A percentile compares a stretch with the other conserved stretches of the same genome.
Evolutionary conservation across 257 asterid species (phyloP).

Genomic region (Vinca minor): DNA sequence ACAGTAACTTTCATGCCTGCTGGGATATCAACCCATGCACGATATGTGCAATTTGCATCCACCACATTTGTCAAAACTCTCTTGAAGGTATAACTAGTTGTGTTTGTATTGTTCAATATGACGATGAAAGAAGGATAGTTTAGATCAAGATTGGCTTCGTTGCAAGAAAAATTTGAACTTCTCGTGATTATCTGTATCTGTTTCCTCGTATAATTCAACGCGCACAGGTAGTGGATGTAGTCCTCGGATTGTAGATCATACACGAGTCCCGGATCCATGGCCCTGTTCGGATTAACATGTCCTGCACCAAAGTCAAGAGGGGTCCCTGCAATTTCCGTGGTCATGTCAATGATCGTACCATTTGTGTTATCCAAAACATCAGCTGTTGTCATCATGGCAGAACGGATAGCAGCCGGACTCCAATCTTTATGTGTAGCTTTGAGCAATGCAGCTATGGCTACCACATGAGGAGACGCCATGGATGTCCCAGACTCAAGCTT

Average conservation of each 20-base stretch:
- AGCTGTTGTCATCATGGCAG: conserved; percentile 19
- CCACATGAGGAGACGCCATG: conserved; percentile 16
- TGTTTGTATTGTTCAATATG: conserved; percentile 11
- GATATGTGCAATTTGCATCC: conserved; percentile 8
- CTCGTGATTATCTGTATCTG: conserved; percentile 15
- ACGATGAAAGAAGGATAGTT: conserved; percentile 19
- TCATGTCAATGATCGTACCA: conserved; percentile 4
- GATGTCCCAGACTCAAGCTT: conserved; percentile 12
- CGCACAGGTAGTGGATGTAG: conserved; percentile 4
- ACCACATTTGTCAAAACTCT: conserved; percentile 11
- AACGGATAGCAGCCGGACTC: conserved; percentile 14
- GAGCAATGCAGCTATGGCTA: conserved; percentile 18
- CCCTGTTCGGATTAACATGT: conserved; percentile 15
- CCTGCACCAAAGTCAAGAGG: conserved; percentile 19
- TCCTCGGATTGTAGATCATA: conserved; percentile 1
- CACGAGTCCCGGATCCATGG: conserved; percentile 18
- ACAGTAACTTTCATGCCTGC: conserved; percentile 7
- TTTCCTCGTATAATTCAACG: conserved; percentile 1
- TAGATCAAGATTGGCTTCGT: conserved; percentile 11
- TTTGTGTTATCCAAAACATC: conserved; percentile 10
- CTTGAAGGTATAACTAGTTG: conserved; percentile 14
- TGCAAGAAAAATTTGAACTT: conserved; percentile 10
- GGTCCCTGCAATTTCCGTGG: conserved; percentile 12
- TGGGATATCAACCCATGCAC: conserved; percentile 5
- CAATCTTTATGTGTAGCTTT: conserved; percentile 14